phyloP scores from a whole-genome alignment of 768 basidiomycete species.

The Lentinus brumalis region DNA sequence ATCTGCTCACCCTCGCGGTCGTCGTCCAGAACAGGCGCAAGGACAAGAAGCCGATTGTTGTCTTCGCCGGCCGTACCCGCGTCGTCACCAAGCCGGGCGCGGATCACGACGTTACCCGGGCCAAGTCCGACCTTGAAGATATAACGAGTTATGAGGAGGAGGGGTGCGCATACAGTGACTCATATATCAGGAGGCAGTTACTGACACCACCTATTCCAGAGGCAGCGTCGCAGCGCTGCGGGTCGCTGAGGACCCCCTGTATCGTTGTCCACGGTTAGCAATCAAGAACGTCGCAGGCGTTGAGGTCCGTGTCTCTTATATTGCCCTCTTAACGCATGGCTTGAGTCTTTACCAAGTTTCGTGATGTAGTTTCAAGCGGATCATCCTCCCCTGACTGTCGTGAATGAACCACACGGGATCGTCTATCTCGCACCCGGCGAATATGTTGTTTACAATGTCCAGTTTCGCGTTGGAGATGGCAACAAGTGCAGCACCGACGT shows the following conservation, averaged over 20 bases:
- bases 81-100: constrained; percentile 1
- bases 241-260: constrained; percentile 2
- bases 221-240: not conserved
- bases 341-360: no score
- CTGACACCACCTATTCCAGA: not conserved
- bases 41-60: constrained; percentile 1
- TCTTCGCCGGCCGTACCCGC: not conserved
- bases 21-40: constrained; percentile 15
- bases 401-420: not conserved
- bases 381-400: not conserved
- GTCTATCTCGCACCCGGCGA: constrained; percentile 3
- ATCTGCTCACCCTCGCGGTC: not conserved
- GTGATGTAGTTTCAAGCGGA: not conserved
- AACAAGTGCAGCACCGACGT: not conserved
- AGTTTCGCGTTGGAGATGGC: constrained; percentile 13
- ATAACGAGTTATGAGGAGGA: not conserved
- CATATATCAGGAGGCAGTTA: not conserved
- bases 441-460: constrained; percentile 3
- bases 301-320: not conserved
- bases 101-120: not conserved
- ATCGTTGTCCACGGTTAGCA: not conserved
- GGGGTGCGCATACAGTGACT: not conserved
- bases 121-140: not conserved
- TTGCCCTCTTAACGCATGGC: no score
- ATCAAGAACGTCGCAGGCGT: not conserved